These are phyloP conservation scores for Fraxinus sp. DNA, from an alignment of 305 asterid species.

Conservation along the genomic window DNA sequence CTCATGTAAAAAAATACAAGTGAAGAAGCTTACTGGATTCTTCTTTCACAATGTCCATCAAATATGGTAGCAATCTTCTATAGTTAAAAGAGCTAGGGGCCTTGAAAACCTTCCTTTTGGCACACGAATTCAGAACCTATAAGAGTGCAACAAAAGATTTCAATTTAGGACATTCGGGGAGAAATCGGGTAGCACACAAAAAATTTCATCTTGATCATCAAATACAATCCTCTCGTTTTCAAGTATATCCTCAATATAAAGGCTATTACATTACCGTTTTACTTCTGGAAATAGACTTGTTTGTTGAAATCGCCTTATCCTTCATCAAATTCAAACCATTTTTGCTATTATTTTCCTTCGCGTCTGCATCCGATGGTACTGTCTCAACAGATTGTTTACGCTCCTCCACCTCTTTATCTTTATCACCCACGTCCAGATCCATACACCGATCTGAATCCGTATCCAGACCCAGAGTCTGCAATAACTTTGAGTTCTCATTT, in stretches of 20 bases:
- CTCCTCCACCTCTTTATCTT: slow-evolving; percentile 5
- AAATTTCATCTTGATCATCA: not conserved
- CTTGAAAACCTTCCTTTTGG: slow-evolving; percentile 50
- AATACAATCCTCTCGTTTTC: not conserved
- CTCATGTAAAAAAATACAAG: not conserved
- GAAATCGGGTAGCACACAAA: not conserved
- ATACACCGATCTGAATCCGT: not conserved
- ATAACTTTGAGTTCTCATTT: slow-evolving; percentile 18
- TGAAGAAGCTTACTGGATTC: slow-evolving; percentile 40
- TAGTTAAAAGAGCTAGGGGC: slow-evolving; percentile 63
- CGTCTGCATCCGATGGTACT: not conserved
- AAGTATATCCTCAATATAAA: not conserved
- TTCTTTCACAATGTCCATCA: slow-evolving; percentile 47
- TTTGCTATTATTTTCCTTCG: slow-evolving; percentile 10
- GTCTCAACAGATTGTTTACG: slow-evolving; percentile 1
- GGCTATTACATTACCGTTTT: slow-evolving; percentile 34
- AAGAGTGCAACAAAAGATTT: not conserved
- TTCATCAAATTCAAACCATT: slow-evolving; percentile 12
- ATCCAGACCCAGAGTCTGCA: slow-evolving; percentile 3
- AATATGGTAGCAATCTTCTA: slow-evolving; percentile 71
- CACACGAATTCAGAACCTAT: slow-evolving; percentile 38
- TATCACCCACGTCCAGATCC: not conserved
- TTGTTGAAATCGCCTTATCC: slow-evolving; percentile 2
- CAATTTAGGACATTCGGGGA: not conserved
- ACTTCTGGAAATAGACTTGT: slow-evolving; percentile 19